Evolutionary conservation across 352 stramenopile genomes (phyloP), one percentile per base, ranked within the genome.

Genomic region (Globisporangium polare): DNA sequence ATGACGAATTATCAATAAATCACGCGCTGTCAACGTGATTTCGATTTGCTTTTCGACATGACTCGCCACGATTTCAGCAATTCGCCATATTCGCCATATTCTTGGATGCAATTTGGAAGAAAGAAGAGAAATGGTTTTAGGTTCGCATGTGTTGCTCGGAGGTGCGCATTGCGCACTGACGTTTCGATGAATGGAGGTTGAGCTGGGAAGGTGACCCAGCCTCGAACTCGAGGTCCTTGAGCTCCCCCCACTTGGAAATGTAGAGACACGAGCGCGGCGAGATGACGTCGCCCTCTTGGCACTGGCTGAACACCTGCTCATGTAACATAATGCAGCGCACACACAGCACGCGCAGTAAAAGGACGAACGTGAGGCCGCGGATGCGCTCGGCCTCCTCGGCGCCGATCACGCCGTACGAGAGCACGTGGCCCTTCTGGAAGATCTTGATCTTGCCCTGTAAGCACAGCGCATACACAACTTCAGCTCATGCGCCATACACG

Each of bases 221-320:
- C n/a, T n/a, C n/a, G 41, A 94, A 92, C 57, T 92, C 83, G 58
- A 90, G 75, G 63, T 95, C 84, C 66, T 94, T 89, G 61, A 97
- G 74, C 52, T 95, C 86, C 5, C 97, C 72, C 90, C 90, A 97
- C 68, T 96, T 94, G 45, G 75, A 87, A 60, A 96, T 88, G 66
- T 97, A 97, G 43, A 95, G 66, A 78, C 91, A 97, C 67, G 86
- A 96, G 45, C 79, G 82, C 9, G 91, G 91, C 37, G 86, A 97
- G 60, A 97, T 96, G 58, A 96, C 73, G 65, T 94, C 96, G 62
- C 88, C 89, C 66, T 97, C 90, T 35, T 87, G 75, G 73, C 91
- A 97, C 60, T 97, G 90, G 54, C 93, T 77, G 62, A 96, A 94
- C 52, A 97, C 88, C 76, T 90, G 51, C 27, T 13, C 41, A 68